Evolutionary conservation across 345 rosid species (phyloP).

Genomic region (Adansonia digitata): DNA sequence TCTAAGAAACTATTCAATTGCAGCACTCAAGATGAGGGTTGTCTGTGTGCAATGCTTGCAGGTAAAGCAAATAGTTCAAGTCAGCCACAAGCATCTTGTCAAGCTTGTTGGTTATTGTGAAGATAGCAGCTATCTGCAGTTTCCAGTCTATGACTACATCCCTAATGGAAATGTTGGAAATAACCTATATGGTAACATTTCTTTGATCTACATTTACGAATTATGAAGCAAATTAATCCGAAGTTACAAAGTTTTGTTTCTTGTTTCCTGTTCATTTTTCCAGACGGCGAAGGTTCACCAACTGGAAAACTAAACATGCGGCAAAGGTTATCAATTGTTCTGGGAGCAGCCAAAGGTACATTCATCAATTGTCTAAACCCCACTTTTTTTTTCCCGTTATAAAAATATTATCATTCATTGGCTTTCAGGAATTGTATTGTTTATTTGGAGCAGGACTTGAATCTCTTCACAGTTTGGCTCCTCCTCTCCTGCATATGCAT

Average conservation of each 20-base stretch:
- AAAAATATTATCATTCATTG: neutral
- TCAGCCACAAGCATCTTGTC: conserved; percentile 35
- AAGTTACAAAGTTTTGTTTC: neutral
- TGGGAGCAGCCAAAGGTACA: conserved; percentile 43
- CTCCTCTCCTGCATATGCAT: conserved; percentile 45
- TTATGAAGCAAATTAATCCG: neutral
- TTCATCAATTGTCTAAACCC: no score
- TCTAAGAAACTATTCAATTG: neutral
- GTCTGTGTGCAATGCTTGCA: conserved; percentile 20
- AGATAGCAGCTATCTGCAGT: conserved; percentile 28
- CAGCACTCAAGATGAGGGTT: neutral
- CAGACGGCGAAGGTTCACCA: conserved; percentile 40
- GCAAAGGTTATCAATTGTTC: conserved; percentile 37
- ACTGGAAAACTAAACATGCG: conserved; percentile 32
- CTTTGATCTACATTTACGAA: neutral
- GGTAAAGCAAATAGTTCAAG: conserved; percentile 31
- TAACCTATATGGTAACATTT: conserved; percentile 30
- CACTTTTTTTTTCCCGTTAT: no score
- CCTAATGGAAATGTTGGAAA: conserved; percentile 35
- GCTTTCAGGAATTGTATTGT: no score
- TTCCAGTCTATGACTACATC: conserved; percentile 33
- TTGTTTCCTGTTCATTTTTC: neutral
- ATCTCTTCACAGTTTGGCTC: conserved; percentile 41
- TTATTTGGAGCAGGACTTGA: conserved; percentile 36
- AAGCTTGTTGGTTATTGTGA: conserved; percentile 37